These are phyloP conservation scores for Coniophora puteana DNA, from an alignment of 1,284 basidiomycete species.

Conservation along the genomic window DNA sequence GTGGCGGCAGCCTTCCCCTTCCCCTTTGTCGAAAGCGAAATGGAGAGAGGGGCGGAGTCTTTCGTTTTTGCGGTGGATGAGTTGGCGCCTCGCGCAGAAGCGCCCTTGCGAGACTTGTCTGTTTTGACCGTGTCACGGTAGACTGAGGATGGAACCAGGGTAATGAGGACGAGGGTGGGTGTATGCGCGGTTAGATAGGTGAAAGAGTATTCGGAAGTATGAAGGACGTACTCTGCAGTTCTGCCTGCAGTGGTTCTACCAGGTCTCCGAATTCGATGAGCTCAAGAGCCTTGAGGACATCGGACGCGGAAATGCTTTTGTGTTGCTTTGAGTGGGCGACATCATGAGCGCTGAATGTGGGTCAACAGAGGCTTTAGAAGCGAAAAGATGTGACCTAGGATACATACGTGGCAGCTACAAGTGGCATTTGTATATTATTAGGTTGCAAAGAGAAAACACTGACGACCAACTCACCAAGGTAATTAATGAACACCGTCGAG, in stretches of 20 bases:
- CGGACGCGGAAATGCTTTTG: constrained; percentile 84
- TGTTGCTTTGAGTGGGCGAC: constrained; percentile 80
- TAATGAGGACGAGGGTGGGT: background rate
- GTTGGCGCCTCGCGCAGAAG: constrained; percentile 17
- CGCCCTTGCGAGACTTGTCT: constrained; percentile 47
- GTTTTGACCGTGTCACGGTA: constrained; percentile 56
- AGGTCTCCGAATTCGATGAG: constrained; percentile 79
- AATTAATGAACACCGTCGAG: constrained; percentile 90
- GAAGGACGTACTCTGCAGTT: constrained; percentile 62
- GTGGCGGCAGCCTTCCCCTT: constrained; percentile 31
- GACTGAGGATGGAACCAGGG: constrained; percentile 30
- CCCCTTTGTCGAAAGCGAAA: constrained; percentile 27
- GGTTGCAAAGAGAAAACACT: background rate
- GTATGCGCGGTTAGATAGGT: too few species aligned
- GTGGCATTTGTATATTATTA: constrained; percentile 8
- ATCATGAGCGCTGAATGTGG: constrained; percentile 79
- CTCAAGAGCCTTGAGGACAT: constrained; percentile 84
- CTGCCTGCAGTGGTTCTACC: constrained; percentile 61
- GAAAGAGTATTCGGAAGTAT: background rate
- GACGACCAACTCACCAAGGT: constrained; percentile 60
- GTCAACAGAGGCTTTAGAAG: background rate
- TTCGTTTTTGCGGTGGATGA: constrained; percentile 27
- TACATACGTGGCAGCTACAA: constrained; percentile 66
- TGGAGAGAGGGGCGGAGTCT: constrained; percentile 19
- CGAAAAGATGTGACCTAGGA: background rate